phyloP scores from a whole-genome alignment of 495 filamentous ascomycete species.

The Aspergillus taichungensis region DNA sequence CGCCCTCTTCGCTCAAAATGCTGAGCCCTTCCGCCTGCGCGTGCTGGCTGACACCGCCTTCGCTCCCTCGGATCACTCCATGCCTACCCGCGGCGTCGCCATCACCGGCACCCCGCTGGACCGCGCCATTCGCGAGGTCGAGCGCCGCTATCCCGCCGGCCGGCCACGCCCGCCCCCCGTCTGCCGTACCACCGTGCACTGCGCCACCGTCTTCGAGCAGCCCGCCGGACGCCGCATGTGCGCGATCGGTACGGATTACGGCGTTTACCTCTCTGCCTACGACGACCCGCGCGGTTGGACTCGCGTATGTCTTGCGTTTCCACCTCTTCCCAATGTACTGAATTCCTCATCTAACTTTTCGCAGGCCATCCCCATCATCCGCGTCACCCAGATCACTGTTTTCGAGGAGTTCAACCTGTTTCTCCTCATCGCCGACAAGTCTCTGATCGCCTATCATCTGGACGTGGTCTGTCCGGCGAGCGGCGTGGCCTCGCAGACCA shows the following conservation, averaged over 20 bases:
- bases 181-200: slow-evolving; percentile 80
- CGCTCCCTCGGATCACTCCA: slow-evolving; percentile 58
- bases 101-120: slow-evolving; percentile 89
- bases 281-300: slow-evolving; percentile 84
- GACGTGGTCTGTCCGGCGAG: slow-evolving; percentile 76
- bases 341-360: slow-evolving; percentile 15
- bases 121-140: slow-evolving; percentile 81
- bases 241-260: slow-evolving; percentile 90
- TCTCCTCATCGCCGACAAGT: slow-evolving; percentile 81
- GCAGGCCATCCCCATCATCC: slow-evolving; percentile 60
- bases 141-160: slow-evolving; percentile 55
- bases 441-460: slow-evolving; percentile 87
- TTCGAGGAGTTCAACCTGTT: slow-evolving; percentile 93
- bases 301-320: slow-evolving; percentile 47
- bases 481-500: slow-evolving; percentile 43
- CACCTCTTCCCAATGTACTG: neutral
- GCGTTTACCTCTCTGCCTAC: slow-evolving; percentile 79
- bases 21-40: slow-evolving; percentile 87
- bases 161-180: slow-evolving; percentile 63
- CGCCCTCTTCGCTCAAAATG: slow-evolving; percentile 82
- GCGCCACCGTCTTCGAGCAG: slow-evolving; percentile 78
- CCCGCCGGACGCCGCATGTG: slow-evolving; percentile 74
- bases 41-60: slow-evolving; percentile 93
- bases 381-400: slow-evolving; percentile 88
- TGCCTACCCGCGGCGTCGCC: slow-evolving; percentile 44